Evolutionary conservation across 2,329 filamentous ascomycete genomes (phyloP), one percentile per base, ranked within the genome.

Genomic region (Neodidymelliopsis sp.): DNA sequence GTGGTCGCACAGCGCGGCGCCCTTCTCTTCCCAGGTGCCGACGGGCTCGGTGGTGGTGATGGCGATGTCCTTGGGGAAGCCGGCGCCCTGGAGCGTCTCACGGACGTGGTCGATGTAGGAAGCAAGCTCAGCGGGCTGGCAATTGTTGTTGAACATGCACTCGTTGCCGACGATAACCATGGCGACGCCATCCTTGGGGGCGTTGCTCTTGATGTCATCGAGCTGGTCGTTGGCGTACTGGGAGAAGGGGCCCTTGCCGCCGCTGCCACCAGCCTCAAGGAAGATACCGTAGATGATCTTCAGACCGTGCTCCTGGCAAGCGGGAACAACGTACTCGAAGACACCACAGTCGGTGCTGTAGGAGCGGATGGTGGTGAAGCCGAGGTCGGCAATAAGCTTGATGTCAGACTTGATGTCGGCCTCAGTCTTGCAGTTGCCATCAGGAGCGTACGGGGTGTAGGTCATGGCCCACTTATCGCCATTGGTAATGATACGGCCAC

Each of bases 311-410:
- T 82, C 74, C 66, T 82, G 74, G 76, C 82, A 86, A 51, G 90
- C 89, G 31, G 77, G 74, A 57, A 90, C 90, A 49, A 97, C 86
- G 74, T 84, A 86, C 70, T 85, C 76, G 53, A 96, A 88, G 45
- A 87, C 88, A 75, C 83, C 81, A 82, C 93, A 97, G 83, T 97
- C 92, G 62, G 91, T 92, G 58, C 88, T 90, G 85, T 97, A 97
- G 71, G 94, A 80, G 74, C 93, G 92, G 45, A 83, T 79, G 23
- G 87, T 80, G 61, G 81, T 86, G 78, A 87, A 88, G 34, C 76
- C 77, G 50, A 75, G 73, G 35, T 64, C 60, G 38, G 72, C 67
- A 63, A 79, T 79, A 54, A 62, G 59, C 50, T 65, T 63, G 54
- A 79, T 72, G 60, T 79, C 77, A 18, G 53, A 30, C 47, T 66